phyloP scores from a whole-genome alignment of 306 rosid species.

The Albizia julibrissin region DNA sequence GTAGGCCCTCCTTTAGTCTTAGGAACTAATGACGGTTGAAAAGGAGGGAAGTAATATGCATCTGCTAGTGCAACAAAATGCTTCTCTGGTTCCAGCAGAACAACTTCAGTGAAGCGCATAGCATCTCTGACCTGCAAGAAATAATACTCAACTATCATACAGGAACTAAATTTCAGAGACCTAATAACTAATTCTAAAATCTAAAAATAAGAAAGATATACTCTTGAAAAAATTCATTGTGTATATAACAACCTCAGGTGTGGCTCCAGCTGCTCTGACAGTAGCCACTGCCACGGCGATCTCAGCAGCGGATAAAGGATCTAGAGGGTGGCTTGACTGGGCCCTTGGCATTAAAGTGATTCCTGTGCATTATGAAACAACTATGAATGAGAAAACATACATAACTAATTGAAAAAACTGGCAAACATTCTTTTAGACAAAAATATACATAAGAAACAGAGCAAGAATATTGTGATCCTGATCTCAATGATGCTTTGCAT shows the following conservation, averaged over 20 bases:
- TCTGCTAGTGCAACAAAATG: conserved; percentile 84
- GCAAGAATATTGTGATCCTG: background rate
- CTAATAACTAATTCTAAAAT: background rate
- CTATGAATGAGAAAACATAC: conserved; percentile 10
- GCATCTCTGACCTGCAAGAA: conserved; percentile 68
- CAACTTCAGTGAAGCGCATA: conserved; percentile 83
- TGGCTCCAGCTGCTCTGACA: conserved; percentile 81
- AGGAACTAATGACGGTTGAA: conserved; percentile 81
- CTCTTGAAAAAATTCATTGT: conserved; percentile 4
- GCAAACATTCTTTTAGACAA: background rate
- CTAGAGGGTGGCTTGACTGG: conserved; percentile 80
- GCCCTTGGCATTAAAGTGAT: conserved; percentile 56
- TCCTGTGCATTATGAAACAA: conserved; percentile 49
- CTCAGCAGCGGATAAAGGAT: conserved; percentile 80
- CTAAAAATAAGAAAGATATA: background rate
- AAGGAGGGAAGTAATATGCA: conserved; percentile 89
- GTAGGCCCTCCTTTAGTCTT: conserved; percentile 71
- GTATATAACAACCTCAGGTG: conserved; percentile 67
- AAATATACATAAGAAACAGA: conserved; percentile 12
- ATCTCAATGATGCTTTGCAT: conserved; percentile 16
- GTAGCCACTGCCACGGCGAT: conserved; percentile 87
- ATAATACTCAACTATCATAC: background rate
- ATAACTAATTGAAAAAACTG: background rate
- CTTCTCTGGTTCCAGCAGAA: conserved; percentile 70
- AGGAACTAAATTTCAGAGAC: background rate